Evolutionary conservation across 768 basidiomycete genomes (phyloP).

Genomic region (Paxillus involutus): DNA sequence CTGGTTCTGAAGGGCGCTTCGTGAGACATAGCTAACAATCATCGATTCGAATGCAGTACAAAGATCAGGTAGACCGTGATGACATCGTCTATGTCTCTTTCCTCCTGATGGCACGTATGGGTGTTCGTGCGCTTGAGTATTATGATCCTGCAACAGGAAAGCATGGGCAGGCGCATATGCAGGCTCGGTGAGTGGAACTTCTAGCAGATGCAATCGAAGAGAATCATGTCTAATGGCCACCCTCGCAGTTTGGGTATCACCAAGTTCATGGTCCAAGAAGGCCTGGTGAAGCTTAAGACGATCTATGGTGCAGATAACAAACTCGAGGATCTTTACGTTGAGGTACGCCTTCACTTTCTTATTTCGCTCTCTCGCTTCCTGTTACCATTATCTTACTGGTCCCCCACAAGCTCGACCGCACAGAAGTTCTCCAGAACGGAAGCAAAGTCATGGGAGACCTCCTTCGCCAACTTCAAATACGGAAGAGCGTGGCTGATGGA

Average conservation of each 20-base stretch:
- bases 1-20: background rate
- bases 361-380: background rate
- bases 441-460: conserved; percentile 69
- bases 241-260: conserved; percentile 71
- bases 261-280: conserved; percentile 70
- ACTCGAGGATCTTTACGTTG: conserved; percentile 68
- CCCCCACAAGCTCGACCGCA: conserved; percentile 62
- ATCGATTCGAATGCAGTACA: conserved; percentile 47
- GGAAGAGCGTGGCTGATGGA: conserved; percentile 84
- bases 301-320: conserved; percentile 54
- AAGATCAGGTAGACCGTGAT: conserved; percentile 63
- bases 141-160: conserved; percentile 80
- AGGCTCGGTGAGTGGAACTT: conserved; percentile 82
- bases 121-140: conserved; percentile 75
- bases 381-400: background rate
- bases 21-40: background rate
- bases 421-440: conserved; percentile 63
- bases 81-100: conserved; percentile 82
- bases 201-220: too few relatives aligned
- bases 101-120: conserved; percentile 84
- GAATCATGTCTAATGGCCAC: background rate
- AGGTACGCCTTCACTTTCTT: conserved; percentile 41
- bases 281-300: conserved; percentile 70
- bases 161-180: conserved; percentile 91
- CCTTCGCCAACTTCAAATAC: conserved; percentile 77